Conservation (phyloP, 2,329 filamentous ascomycete species). For the Thelonectria olida region DNA sequence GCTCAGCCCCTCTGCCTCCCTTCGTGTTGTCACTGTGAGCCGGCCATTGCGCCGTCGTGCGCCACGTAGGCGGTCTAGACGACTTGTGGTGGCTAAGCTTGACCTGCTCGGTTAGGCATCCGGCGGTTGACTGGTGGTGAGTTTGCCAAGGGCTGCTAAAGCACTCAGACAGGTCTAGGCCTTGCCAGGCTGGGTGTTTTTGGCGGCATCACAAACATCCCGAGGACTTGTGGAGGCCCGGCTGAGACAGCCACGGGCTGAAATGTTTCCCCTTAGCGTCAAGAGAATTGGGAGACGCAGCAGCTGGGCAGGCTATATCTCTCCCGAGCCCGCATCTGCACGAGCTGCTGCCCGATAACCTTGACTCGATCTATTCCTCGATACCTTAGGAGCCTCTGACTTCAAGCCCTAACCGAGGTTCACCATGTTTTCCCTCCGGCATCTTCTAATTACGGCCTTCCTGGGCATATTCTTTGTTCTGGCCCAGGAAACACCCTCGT, state of each 20-base stretch:
- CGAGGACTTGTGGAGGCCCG: neutral
- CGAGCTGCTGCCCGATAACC: neutral
- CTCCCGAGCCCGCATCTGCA: neutral
- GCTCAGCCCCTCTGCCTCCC: neutral
- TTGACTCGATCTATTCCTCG: neutral
- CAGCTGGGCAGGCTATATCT: neutral
- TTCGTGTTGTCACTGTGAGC: neutral
- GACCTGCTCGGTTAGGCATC: neutral
- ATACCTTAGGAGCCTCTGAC: neutral
- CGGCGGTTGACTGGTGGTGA: neutral
- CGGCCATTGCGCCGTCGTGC: neutral
- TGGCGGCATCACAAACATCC: neutral
- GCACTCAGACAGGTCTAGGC: neutral
- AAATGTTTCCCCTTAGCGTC: neutral
- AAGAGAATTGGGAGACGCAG: neutral
- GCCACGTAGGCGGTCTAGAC: neutral
- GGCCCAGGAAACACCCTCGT: neutral
- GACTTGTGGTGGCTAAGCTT: neutral
- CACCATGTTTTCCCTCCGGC: constrained; percentile 1
- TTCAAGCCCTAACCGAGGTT: neutral
- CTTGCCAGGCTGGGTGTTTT: neutral
- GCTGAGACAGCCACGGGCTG: neutral
- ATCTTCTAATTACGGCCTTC: neutral
- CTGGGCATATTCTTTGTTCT: neutral
- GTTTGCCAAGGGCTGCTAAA: neutral